Base-by-base conservation (phyloP, 768 basidiomycete genomes). In the Russula olivacea region DNA sequence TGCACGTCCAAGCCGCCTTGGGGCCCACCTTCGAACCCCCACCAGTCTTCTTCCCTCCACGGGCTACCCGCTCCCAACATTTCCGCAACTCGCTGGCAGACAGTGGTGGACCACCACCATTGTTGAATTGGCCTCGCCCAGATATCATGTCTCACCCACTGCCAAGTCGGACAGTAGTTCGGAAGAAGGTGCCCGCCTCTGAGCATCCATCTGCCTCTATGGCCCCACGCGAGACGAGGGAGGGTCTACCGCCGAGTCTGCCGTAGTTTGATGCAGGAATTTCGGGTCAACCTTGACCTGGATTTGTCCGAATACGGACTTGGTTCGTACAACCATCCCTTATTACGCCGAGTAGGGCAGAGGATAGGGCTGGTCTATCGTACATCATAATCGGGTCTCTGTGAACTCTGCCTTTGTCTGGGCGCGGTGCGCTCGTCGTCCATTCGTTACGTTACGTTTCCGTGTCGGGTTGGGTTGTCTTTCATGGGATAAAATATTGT, bases 121-220 rank as follows among this genome's bases (percentile, higher is more conserved):
- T 68, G 32, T 58, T 58, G 40, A 55, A 68, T 34, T 68, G 66
- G 66, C 66, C 66, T 11, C 66, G 66, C 41, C 38, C 55, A 17
- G 66, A 68, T 45, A 68, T 68, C 54, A 68, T 68, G 61, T 58
- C 58, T 19, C 60, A 38, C n/a, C 61, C 64, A 1, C 28, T 50
- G 10, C 41, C 58, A 12, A 63, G 25, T 52, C 56, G 32, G 23
- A 43, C 8, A 7, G 32, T 11, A 8, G 8, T 50, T 19, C 59
- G 49, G 28, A 67, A 55, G 34, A 41, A 30, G 6, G 30, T 32
- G 14, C 30, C 58, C 15, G 7, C 57, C 17, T 32, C 66, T 9
- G 36, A 9, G 7, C 55, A 51, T 54, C 25, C 52, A 17, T 10
- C 60, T 17, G n/a, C 28, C 21, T 7, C 45, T 30, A 25, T 12